Evolutionary conservation across 2,329 filamentous ascomycete species (phyloP), one percentile per base, ranked within the genome.

Genomic region (Pseudocercospora cruenta): DNA sequence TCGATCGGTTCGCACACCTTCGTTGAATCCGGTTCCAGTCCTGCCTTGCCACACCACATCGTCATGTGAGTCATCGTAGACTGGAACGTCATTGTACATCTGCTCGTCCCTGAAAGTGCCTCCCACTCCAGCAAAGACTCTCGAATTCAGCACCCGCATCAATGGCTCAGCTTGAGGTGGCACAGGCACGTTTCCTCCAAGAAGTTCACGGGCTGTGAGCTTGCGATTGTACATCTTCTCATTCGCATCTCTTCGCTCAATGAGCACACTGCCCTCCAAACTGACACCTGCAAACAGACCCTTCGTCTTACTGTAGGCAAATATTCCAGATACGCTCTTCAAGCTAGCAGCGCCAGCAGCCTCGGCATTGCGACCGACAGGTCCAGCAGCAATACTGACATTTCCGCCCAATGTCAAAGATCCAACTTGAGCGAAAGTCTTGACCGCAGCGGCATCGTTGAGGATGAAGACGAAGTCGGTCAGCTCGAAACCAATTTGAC

Each of bases 391-490:
- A 73, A 99, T 90, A 3, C 93, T 97, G 39, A 98, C 95, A 76
- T 99, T 99, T 70, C 95, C 95, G 73, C 95, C 95, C 6, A 99
- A 85, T 4, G 95, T 98, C 68, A 99, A 84, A 62, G 91, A 94
- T 3, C 95, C 95, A 45, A 91, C 89, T 79, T 98, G 94, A 5
- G 94, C 93, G 80, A 99, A 98, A 8, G 94, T 94, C 79, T 92
- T 92, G 71, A 99, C 94, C 53, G 95, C 94, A 65, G 84, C 88
- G 49, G 89, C 84, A 77, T 99, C 94, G 81, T 99, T 99, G 70
- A 99, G 88, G 71, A 99, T 97, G 81, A 99, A 98, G 78, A 99
- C 95, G 77, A 99, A 99, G 78, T 95, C 92, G 66, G 92, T 95
- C 68, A 96, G 80, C 80, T 96, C 92, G 79, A 94, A 92, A 39